Percentiles rank a stretch among this genome's conserved stretches.
These are phyloP conservation scores for Neolentinus lepideus DNA, from an alignment of 1,284 basidiomycete genomes.

Conservation along the genomic window DNA sequence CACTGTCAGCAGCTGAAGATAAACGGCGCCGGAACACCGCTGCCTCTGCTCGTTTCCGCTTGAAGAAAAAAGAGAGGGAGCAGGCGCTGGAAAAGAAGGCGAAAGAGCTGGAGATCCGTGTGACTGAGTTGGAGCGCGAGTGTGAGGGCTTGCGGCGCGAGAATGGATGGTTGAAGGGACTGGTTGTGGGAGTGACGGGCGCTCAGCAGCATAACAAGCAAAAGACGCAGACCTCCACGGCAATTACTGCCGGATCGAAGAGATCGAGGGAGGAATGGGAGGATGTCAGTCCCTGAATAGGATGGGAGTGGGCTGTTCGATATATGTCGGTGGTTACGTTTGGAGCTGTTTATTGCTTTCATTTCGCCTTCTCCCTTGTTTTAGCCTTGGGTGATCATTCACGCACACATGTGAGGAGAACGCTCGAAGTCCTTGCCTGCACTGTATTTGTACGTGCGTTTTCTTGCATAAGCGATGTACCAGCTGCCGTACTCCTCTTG, in stretches of 20 bases:
- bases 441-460: not conserved
- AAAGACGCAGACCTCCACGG: not conserved
- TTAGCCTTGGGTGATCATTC: not conserved
- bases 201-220: constrained; percentile 20
- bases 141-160: constrained; percentile 88
- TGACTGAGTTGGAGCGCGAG: constrained; percentile 82
- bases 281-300: not conserved
- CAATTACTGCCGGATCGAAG: constrained; percentile 11
- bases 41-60: constrained; percentile 92
- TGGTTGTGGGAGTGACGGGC: constrained; percentile 85
- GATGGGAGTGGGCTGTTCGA: not conserved
- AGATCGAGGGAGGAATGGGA: constrained; percentile 11
- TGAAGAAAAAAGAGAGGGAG: constrained; percentile 99
- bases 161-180: constrained; percentile 91
- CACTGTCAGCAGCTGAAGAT: constrained; percentile 63
- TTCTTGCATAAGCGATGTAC: too few relatives aligned
- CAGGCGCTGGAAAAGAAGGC: constrained; percentile 85
- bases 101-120: constrained; percentile 84
- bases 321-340: not conserved
- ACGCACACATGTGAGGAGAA: not conserved
- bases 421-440: not conserved
- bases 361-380: not conserved
- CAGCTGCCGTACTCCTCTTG: too few relatives aligned
- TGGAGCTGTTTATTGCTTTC: constrained; percentile 1
- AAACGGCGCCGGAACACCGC: constrained; percentile 95